Base-by-base conservation (phyloP, 2,329 filamentous ascomycete species). In the Grosmannia penicillata region DNA sequence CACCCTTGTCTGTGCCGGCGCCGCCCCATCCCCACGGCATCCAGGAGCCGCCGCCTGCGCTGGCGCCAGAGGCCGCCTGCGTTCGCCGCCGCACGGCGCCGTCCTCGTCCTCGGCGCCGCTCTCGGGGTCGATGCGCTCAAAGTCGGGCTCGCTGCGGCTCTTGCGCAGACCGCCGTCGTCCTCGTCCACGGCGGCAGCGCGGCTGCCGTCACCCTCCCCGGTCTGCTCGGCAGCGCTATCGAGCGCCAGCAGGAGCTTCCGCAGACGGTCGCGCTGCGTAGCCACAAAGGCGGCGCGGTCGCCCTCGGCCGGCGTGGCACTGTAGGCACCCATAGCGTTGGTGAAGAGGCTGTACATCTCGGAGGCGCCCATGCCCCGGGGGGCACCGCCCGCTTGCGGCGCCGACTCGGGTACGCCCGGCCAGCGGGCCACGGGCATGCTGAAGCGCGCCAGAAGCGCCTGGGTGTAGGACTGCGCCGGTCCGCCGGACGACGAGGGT, bases 141-240 rank as follows among this genome's bases (percentile, higher is more conserved):
- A 95, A 95, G 49, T 93, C 89, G 17, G 72, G 74, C 54, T 94
- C 86, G 55, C 83, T 93, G 46, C 77, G 76, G 52, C 82, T 89
- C 61, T 89, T 89, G 49, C 74, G 79, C 50, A 93, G 60, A 4
- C 65, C 74, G 48, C 75, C 79, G 47, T 28, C 28, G 21, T 30
- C 33, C 13, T 40, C 37, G 17, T 46, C 46, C 6, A 10, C 8
- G 19, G 9, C 19, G 19, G 18, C 24, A 7, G n/a, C 18, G 4
- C 65, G 73, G 47, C 75, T 79, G 47, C 13, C 14, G 4, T 19
- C 29, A 49, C 45, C 19, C n/a, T n/a, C n/a, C n/a, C n/a, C n/a
- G n/a, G 84, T 60, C 44, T 72, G 71, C 39, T 68, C 70, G 25
- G 83, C 83, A 60, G 94, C 86, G 40, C 72, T 73, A 49, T 93